These are phyloP conservation scores for Tagetes patula DNA, from an alignment of 129 eudicot genomes.

Conservation along the genomic window DNA sequence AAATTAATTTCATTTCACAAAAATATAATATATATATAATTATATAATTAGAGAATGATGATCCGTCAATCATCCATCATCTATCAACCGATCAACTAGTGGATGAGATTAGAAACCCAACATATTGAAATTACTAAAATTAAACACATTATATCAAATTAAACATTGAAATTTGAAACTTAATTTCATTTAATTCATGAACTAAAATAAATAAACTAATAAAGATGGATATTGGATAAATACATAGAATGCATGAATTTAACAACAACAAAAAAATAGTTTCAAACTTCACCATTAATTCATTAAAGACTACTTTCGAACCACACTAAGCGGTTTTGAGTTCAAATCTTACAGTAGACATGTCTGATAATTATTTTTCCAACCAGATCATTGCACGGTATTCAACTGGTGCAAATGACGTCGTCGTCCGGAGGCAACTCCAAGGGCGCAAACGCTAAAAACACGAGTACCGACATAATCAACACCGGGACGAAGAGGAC, in stretches of 20 bases:
- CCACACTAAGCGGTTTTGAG: background rate
- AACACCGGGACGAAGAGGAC: constrained; percentile 35
- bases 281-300: no score
- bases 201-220: background rate
- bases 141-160: background rate
- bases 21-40: background rate
- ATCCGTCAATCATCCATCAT: background rate
- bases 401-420: constrained; percentile 14
- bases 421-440: constrained; percentile 23
- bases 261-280: background rate
- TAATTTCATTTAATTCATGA: background rate
- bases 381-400: constrained; percentile 22
- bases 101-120: background rate
- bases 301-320: background rate
- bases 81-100: background rate
- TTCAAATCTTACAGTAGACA: no score
- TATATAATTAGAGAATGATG: background rate
- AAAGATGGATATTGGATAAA: background rate
- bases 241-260: constrained; percentile 8
- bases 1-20: background rate
- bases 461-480: constrained; percentile 27
- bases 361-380: background rate
- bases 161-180: background rate
- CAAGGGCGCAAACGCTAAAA: constrained; percentile 29
- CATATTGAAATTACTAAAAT: background rate